phyloP scores from a whole-genome alignment of 169 alveolate genomes.

The Eimeria necatrix region DNA sequence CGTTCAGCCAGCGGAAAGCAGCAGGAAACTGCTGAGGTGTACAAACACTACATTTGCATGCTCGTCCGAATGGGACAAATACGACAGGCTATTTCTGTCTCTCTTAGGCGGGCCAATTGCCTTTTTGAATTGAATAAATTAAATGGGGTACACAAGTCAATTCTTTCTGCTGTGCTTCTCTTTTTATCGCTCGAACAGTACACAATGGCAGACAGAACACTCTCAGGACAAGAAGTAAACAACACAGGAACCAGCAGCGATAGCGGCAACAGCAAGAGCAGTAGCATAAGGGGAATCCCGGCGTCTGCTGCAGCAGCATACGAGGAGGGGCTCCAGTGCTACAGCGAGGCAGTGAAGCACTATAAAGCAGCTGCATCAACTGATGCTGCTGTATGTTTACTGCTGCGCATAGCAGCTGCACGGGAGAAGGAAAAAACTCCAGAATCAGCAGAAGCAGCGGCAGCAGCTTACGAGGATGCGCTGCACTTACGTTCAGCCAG shows the following conservation, averaged over 20 bases:
- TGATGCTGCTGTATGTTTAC: background rate
- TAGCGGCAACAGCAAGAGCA: conserved; percentile 2
- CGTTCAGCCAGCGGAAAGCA: background rate
- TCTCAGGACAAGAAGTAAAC: conserved; percentile 48
- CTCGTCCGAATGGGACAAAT: background rate
- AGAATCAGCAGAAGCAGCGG: background rate
- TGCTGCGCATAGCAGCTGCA: background rate
- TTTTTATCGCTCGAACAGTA: background rate
- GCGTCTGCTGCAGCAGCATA: conserved; percentile 33
- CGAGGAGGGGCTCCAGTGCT: conserved; percentile 44
- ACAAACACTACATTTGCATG: conserved; percentile 35
- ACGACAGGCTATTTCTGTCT: background rate
- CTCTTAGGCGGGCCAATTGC: conserved; percentile 16
- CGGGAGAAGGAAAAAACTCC: background rate
- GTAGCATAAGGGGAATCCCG: background rate
- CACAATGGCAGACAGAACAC: conserved; percentile 28
- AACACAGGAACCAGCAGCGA: no score
- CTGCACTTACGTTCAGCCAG: background rate
- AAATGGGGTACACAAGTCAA: conserved; percentile 27
- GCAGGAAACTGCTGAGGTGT: conserved; percentile 33
- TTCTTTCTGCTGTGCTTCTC: background rate
- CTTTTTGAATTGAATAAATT: background rate
- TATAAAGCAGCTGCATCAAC: background rate
- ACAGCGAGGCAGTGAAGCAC: background rate
- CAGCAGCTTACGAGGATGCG: conserved; percentile 45